phyloP scores from a whole-genome alignment of 331 rosid genomes.

The Arachis monticola region DNA sequence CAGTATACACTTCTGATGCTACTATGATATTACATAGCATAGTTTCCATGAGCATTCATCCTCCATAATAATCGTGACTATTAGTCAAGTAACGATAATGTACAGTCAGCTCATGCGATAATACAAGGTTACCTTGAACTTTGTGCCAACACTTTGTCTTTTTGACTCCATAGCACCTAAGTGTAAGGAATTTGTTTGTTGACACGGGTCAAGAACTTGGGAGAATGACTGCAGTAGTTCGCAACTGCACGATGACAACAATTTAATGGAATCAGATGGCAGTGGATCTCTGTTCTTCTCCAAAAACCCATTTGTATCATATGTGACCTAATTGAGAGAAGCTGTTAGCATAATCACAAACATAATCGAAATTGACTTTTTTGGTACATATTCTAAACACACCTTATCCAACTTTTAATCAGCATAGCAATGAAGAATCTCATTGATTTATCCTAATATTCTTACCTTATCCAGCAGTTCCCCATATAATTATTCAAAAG shows the following conservation, averaged over 20 bases:
- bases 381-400: conserved; percentile 22
- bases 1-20: neutral
- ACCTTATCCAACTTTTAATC: too few species aligned
- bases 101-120: too few species aligned
- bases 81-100: too few species aligned
- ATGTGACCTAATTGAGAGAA: conserved; percentile 63
- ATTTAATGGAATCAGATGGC: conserved; percentile 68
- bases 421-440: too few species aligned
- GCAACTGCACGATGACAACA: conserved; percentile 72
- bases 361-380: conserved; percentile 16
- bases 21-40: neutral
- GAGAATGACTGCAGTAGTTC: conserved; percentile 65
- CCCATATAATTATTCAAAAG: too few species aligned
- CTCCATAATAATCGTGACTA: too few species aligned
- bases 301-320: conserved; percentile 84
- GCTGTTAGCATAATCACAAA: conserved; percentile 35
- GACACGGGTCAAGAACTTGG: conserved; percentile 47
- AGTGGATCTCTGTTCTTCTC: conserved; percentile 82
- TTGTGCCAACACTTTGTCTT: conserved; percentile 67
- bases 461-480: too few species aligned
- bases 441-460: too few species aligned
- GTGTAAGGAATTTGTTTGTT: conserved; percentile 51
- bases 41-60: conserved; percentile 30
- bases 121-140: conserved; percentile 80
- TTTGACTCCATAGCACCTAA: conserved; percentile 51